Conservation (phyloP, 2,329 filamentous ascomycete species). For the Ophiostoma pallidulum region DNA sequence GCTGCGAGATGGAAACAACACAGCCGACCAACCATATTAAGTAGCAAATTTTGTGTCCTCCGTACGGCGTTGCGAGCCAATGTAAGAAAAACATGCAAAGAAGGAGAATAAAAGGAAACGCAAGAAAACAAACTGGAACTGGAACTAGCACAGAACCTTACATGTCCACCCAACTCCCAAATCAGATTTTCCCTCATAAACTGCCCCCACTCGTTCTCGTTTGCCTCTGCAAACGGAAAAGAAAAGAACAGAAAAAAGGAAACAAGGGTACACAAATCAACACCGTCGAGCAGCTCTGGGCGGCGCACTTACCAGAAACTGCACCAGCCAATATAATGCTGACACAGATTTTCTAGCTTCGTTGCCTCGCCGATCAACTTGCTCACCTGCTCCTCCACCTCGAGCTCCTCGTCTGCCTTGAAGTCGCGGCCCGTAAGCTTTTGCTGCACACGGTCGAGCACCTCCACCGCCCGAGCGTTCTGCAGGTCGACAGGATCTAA, state of each 20-base stretch:
- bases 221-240: not conserved
- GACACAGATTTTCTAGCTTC: slow-evolving; percentile 92
- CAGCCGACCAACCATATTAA: too few relatives aligned
- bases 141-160: not conserved
- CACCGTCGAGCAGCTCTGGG: too few relatives aligned
- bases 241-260: not conserved
- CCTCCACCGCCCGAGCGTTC: slow-evolving; percentile 86
- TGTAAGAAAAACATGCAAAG: not conserved
- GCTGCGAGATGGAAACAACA: too few relatives aligned
- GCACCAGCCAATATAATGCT: slow-evolving; percentile 99
- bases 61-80: not conserved
- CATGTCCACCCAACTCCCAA: not conserved
- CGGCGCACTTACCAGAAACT: slow-evolving; percentile 69
- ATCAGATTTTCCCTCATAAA: not conserved
- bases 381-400: slow-evolving; percentile 81
- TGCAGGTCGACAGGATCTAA: slow-evolving; percentile 63
- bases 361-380: slow-evolving; percentile 92
- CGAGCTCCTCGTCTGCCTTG: slow-evolving; percentile 73
- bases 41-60: not conserved
- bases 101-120: not conserved
- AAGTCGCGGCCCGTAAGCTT: slow-evolving; percentile 95
- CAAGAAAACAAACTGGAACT: not conserved
- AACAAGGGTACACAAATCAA: too few relatives aligned
- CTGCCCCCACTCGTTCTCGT: too few relatives aligned
- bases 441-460: slow-evolving; percentile 83